Evolutionary conservation across 2,329 filamentous ascomycete genomes (phyloP), one percentile per base, ranked within the genome.

Genomic region (Blastomyces percursus): DNA sequence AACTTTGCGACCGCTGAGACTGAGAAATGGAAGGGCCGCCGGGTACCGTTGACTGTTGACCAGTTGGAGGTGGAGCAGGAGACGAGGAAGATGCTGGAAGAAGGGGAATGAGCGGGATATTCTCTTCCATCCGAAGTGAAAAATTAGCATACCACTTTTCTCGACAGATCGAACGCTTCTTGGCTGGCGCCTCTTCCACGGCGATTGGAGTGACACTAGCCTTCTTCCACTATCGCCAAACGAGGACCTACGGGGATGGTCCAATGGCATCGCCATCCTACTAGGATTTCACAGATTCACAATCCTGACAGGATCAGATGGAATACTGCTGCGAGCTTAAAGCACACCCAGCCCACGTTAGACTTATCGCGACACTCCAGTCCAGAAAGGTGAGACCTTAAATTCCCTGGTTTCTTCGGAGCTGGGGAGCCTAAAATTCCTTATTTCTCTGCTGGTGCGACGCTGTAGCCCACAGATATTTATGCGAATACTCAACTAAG

Each of bases 1-100:
- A 86, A 84, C 0, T 91, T 88, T 76, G 84, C 86, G 61, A 76
- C 75, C 64, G 80, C 80, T 51, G 86, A 89, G 70, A 81, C 75
- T 69, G 79, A 80, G 59, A 81, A 80, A 59, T 82, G 84, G 77
- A 77, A 78, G n/a, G 75, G 74, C 24, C 72, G 70, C 5, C 71
- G 78, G 3, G 82, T 90, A 24, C 82, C 83, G 71, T 71, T 90
- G 66, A 85, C 80, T 21, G 79, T 85, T 40, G 78, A 79, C 12
- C 78, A 77, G 40, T 74, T 92, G 12, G 81, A 86, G 62, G 76
- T 71, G 5, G 86, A 89, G 74, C 74, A 91, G 71, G 78, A 81
- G 67, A 79, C 76, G 69, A 80, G 81, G 64, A 69, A 66, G 80
- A 72, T 71, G 70, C 68, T 74, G 67, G 69, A 73, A 52, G 72